Evolutionary conservation across 768 basidiomycete species (phyloP).

Genomic region (Tylopilus felleus): DNA sequence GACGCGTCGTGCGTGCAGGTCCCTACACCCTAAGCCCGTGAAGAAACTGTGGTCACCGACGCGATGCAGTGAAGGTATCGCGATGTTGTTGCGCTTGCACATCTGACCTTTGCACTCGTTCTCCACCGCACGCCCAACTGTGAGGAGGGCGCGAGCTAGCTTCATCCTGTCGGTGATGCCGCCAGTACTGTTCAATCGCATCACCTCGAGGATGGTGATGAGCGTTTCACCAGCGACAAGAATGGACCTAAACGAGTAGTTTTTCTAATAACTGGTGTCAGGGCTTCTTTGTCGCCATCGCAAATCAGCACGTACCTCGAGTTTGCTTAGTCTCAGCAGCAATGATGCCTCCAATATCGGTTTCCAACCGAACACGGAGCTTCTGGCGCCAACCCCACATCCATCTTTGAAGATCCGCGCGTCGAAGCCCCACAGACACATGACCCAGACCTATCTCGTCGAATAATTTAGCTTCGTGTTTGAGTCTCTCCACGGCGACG

Average conservation of each 20-base stretch:
- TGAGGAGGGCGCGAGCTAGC: constrained; percentile 74
- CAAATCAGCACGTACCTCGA: constrained; percentile 16
- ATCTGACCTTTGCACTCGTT: constrained; percentile 86
- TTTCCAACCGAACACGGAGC: constrained; percentile 48
- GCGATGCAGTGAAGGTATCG: constrained; percentile 36
- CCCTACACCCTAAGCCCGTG: constrained; percentile 54
- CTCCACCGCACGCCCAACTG: constrained; percentile 83
- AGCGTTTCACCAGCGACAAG: constrained; percentile 67
- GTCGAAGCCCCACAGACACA: constrained; percentile 40
- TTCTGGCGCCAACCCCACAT: constrained; percentile 85
- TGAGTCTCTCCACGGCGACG: constrained; percentile 68
- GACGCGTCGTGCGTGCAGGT: constrained; percentile 61
- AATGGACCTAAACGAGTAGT: constrained; percentile 57
- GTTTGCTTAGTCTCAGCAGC: constrained; percentile 32
- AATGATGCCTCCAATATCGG: constrained; percentile 48
- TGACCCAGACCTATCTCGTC: constrained; percentile 54
- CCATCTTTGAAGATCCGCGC: constrained; percentile 60
- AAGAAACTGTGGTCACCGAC: constrained; percentile 45
- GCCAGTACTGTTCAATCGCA: constrained; percentile 75
- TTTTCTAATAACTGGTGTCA: constrained; percentile 8
- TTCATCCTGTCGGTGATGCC: constrained; percentile 88
- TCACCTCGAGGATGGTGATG: constrained; percentile 84
- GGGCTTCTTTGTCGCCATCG: background rate
- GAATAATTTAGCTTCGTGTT: constrained; percentile 58
- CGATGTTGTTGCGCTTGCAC: constrained; percentile 61